These are phyloP conservation scores for Corylus heterophylla DNA, from an alignment of 306 rosid species.

Conservation along the genomic window DNA sequence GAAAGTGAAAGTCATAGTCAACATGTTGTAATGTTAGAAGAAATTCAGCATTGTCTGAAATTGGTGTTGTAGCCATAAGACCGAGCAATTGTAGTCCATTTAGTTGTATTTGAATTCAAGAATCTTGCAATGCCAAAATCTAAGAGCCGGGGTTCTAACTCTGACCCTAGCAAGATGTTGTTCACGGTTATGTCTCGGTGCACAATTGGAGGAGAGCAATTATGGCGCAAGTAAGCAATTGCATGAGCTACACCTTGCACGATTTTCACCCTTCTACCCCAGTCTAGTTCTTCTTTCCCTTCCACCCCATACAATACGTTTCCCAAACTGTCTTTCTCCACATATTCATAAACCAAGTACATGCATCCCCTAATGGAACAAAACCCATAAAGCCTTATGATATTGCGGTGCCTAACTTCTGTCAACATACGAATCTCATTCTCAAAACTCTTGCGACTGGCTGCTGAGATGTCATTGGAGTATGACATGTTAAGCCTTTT, in stretches of 20 bases:
- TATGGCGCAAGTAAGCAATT: constrained; percentile 60
- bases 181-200: constrained; percentile 56
- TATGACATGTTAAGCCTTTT: constrained; percentile 48
- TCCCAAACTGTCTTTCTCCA: constrained; percentile 52
- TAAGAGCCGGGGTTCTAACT: constrained; percentile 33
- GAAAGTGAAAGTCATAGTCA: too few species aligned
- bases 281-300: constrained; percentile 40
- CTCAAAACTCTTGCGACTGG: constrained; percentile 48
- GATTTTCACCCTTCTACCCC: constrained; percentile 54
- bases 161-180: constrained; percentile 52
- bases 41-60: too few species aligned
- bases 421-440: constrained; percentile 62
- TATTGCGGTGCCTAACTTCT: constrained; percentile 63
- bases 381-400: constrained; percentile 64
- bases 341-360: constrained; percentile 61
- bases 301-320: constrained; percentile 52
- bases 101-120: constrained; percentile 41
- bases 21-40: too few species aligned
- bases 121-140: constrained; percentile 75
- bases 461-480: constrained; percentile 45
- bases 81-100: constrained; percentile 66
- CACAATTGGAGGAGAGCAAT: constrained; percentile 59
- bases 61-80: constrained; percentile 80
- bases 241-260: constrained; percentile 68
- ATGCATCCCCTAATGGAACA: constrained; percentile 45